A percentile compares a stretch with the other conserved stretches of the same genome.
Evolutionary conservation across 2,329 filamentous ascomycete species (phyloP).

Genomic region (Nemania serpens): DNA sequence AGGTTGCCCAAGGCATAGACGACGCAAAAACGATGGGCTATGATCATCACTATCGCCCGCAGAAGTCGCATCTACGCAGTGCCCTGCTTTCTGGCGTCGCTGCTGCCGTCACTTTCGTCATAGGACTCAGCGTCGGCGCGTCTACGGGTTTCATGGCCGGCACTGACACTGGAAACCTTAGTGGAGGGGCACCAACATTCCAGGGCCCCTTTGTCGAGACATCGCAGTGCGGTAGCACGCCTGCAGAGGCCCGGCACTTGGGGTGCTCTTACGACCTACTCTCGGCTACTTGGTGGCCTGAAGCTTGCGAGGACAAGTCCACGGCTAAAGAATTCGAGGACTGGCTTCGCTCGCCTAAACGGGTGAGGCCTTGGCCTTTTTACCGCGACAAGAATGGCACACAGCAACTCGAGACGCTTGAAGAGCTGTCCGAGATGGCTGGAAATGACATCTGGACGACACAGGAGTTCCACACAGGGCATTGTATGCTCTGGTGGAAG

Average conservation of each 20-base stretch:
- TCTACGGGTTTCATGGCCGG: not conserved
- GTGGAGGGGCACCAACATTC: not conserved
- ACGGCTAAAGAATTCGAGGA: not conserved
- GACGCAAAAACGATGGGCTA: not conserved
- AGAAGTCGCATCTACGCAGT: not conserved
- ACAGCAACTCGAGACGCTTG: not conserved
- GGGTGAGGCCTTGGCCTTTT: not conserved
- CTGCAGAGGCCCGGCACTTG: not conserved
- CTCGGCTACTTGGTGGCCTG: not conserved
- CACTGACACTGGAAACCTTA: not conserved
- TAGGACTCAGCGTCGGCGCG: not conserved
- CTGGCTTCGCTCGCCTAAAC: not conserved
- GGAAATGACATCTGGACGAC: not conserved
- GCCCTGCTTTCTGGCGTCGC: not conserved
- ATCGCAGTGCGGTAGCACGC: not conserved
- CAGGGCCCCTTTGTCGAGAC: not conserved
- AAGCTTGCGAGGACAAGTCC: not conserved
- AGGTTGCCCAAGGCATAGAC: not conserved
- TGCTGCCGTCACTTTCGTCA: not conserved
- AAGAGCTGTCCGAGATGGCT: not conserved
- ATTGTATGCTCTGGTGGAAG: conserved; percentile 1
- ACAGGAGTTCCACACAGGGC: not conserved
- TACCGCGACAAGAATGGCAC: not conserved
- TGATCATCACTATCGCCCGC: not conserved
- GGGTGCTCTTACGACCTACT: conserved; percentile 2